phyloP scores from a whole-genome alignment of 805 yeast species.

The Tetrapisispora nanseiensis region DNA sequence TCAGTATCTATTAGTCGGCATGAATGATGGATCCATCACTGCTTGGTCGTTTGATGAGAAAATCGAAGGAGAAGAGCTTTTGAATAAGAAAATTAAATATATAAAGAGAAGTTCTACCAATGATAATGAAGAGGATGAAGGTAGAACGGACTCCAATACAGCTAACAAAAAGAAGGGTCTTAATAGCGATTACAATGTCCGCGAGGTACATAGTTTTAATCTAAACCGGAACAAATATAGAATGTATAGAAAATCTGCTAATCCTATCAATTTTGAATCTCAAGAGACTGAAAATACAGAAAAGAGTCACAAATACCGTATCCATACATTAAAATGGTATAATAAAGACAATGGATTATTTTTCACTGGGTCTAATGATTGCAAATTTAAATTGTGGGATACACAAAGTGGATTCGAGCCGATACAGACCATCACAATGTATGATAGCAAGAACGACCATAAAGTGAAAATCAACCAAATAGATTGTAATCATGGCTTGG shows the following conservation, averaged over 20 bases:
- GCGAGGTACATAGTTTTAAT: slow-evolving; percentile 15
- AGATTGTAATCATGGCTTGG: slow-evolving; percentile 40
- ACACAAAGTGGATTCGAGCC: slow-evolving; percentile 48
- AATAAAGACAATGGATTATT: slow-evolving; percentile 81
- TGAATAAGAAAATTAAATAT: slow-evolving; percentile 18
- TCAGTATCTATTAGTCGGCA: slow-evolving; percentile 15
- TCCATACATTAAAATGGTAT: slow-evolving; percentile 80
- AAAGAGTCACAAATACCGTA: slow-evolving; percentile 40
- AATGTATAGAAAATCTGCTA: slow-evolving; percentile 14
- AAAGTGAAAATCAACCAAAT: slow-evolving; percentile 47
- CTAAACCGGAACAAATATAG: slow-evolving; percentile 15
- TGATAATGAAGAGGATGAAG: background rate
- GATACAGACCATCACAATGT: slow-evolving; percentile 32
- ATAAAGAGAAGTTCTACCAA: slow-evolving; percentile 4
- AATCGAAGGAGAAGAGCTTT: slow-evolving; percentile 3
- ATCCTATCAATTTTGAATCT: background rate
- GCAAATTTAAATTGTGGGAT: slow-evolving; percentile 72
- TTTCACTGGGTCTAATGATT: slow-evolving; percentile 72
- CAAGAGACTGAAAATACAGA: background rate
- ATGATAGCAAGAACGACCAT: slow-evolving; percentile 50
- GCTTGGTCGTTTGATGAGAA: slow-evolving; percentile 24
- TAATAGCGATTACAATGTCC: background rate
- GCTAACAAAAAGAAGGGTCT: too few species aligned
- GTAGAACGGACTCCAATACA: too few species aligned
- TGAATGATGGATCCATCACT: slow-evolving; percentile 29